phyloP scores from a whole-genome alignment of 495 filamentous ascomycete genomes.

The Lichenothelia convexa region DNA sequence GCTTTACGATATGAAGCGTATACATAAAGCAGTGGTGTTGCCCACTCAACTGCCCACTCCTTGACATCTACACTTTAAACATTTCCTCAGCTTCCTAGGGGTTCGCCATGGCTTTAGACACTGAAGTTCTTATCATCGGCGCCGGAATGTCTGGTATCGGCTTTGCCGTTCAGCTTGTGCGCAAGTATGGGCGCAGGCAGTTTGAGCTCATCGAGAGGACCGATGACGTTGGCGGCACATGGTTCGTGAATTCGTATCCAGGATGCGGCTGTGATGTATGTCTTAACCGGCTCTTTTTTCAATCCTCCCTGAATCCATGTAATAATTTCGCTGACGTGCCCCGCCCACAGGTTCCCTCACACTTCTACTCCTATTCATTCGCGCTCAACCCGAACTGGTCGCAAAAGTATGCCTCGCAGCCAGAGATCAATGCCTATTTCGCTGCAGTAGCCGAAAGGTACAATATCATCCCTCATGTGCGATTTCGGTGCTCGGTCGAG shows the following conservation, averaged over 20 bases:
- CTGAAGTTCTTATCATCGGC: conserved; percentile 18
- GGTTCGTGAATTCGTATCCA: conserved; percentile 17
- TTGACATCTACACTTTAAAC: too few species aligned
- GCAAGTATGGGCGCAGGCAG: conserved; percentile 5
- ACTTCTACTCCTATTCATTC: conserved; percentile 35
- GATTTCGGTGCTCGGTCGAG: conserved; percentile 24
- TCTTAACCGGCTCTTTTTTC: background rate
- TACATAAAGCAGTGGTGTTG: too few species aligned
- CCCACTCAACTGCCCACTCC: too few species aligned
- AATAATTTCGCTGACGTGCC: background rate
- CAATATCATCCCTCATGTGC: conserved; percentile 25
- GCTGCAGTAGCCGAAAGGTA: conserved; percentile 27
- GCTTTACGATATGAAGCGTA: too few species aligned
- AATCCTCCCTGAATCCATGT: too few species aligned
- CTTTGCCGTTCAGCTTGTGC: conserved; percentile 17
- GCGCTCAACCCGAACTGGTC: conserved; percentile 28
- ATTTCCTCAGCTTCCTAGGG: too few species aligned
- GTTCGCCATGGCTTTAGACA: conserved; percentile 5
- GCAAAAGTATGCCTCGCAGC: conserved; percentile 22
- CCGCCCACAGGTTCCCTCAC: conserved; percentile 10
- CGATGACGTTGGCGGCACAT: conserved; percentile 18
- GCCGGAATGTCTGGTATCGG: conserved; percentile 19
- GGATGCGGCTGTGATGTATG: conserved; percentile 19
- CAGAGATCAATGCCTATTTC: conserved; percentile 27
- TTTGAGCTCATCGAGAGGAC: conserved; percentile 19